These are phyloP conservation scores for Eutrema yunnanense DNA, from an alignment of 345 rosid genomes.

Conservation along the genomic window DNA sequence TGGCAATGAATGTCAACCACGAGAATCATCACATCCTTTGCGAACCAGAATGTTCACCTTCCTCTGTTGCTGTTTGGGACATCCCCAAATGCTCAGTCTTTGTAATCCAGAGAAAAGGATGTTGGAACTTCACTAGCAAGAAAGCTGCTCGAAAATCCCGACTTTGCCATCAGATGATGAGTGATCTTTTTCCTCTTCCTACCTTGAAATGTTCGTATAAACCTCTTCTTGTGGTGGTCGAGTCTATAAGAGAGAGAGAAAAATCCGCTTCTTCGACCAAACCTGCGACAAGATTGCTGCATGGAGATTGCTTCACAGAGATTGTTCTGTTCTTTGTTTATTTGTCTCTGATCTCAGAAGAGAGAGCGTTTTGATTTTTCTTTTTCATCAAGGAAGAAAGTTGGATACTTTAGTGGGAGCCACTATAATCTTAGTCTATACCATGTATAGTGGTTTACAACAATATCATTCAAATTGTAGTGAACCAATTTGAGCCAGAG, in stretches of 20 bases:
- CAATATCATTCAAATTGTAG: background rate
- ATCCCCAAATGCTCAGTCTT: slow-evolving; percentile 90
- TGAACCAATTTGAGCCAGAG: background rate
- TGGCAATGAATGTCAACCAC: slow-evolving; percentile 88
- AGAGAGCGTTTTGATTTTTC: background rate
- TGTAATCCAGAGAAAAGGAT: slow-evolving; percentile 68
- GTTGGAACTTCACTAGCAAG: slow-evolving; percentile 74
- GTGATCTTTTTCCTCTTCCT: slow-evolving; percentile 3
- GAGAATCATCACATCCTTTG: slow-evolving; percentile 65
- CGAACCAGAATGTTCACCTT: slow-evolving; percentile 52
- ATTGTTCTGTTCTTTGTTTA: background rate
- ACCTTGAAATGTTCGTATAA: background rate
- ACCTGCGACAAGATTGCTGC: background rate
- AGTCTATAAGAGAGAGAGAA: background rate
- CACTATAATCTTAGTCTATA: background rate
- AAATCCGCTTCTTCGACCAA: background rate
- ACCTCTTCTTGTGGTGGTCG: background rate
- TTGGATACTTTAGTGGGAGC: background rate
- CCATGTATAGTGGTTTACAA: background rate
- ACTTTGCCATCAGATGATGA: slow-evolving; percentile 63
- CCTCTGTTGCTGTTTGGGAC: slow-evolving; percentile 90
- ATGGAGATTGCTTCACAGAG: background rate
- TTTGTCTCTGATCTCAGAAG: background rate
- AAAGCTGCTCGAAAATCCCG: slow-evolving; percentile 68
- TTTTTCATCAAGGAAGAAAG: background rate